A percentile compares a stretch with the other conserved stretches of the same genome.
These are phyloP conservation scores for Pisolithus marmoratus DNA, from an alignment of 768 basidiomycete species.

Conservation along the genomic window DNA sequence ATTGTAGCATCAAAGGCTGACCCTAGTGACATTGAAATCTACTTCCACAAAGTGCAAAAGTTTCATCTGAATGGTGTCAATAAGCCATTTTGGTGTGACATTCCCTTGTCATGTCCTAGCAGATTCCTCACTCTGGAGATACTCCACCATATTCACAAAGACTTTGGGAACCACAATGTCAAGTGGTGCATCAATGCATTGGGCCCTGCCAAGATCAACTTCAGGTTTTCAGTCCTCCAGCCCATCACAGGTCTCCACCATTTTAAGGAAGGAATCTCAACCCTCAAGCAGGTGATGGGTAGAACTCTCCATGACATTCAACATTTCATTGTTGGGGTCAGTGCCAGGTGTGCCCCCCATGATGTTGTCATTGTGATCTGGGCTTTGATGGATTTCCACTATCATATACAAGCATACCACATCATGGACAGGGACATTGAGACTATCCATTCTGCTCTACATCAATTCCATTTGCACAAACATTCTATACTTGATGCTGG, in stretches of 20 bases:
- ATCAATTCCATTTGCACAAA: constrained; percentile 28
- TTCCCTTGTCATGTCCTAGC: constrained; percentile 27
- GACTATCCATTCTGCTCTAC: neutral
- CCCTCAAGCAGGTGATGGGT: constrained; percentile 23
- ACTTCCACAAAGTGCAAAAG: neutral
- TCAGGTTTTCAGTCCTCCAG: constrained; percentile 17
- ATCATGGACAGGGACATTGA: constrained; percentile 18
- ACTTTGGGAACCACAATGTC: constrained; percentile 21
- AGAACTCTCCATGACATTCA: constrained; percentile 23
- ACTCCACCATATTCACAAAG: constrained; percentile 35
- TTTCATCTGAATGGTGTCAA: constrained; percentile 8
- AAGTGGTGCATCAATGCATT: constrained; percentile 18
- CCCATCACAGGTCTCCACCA: constrained; percentile 17
- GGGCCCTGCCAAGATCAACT: constrained; percentile 21
- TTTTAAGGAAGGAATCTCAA: constrained; percentile 21
- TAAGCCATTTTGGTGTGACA: constrained; percentile 34
- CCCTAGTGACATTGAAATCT: neutral
- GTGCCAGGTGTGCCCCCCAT: constrained; percentile 27
- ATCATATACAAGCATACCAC: constrained; percentile 25
- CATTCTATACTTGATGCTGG: constrained; percentile 3
- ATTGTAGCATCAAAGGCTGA: neutral
- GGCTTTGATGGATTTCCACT: constrained; percentile 33
- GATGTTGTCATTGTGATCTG: constrained; percentile 28
- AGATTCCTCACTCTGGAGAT: constrained; percentile 32
- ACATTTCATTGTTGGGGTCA: constrained; percentile 24